Conservation (phyloP, 768 basidiomycete genomes). For the Hemileccinum rubropunctum region DNA sequence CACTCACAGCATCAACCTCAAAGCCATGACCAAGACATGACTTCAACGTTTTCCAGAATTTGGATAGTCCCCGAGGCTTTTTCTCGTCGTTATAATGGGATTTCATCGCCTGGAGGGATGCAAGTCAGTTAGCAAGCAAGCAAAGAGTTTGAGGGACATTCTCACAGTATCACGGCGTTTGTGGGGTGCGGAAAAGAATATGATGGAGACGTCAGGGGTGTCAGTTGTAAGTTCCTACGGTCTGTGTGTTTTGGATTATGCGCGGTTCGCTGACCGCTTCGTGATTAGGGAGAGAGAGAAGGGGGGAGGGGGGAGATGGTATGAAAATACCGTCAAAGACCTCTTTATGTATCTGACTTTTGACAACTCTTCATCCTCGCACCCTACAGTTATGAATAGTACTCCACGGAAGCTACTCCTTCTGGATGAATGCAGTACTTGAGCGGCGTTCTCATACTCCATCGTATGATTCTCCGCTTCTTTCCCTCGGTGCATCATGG, state of each 20-base stretch:
- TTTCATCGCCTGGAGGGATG: slow-evolving; percentile 5
- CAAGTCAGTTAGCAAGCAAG: neutral
- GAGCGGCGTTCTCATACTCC: neutral
- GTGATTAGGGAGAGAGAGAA: neutral
- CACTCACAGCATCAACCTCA: slow-evolving; percentile 14
- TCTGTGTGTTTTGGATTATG: neutral
- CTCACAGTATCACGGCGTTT: slow-evolving; percentile 1
- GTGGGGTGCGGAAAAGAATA: neutral
- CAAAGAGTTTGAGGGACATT: neutral
- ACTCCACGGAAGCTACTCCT: neutral
- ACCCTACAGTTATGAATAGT: slow-evolving; percentile 10
- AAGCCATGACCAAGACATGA: slow-evolving; percentile 20
- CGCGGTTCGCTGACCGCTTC: neutral
- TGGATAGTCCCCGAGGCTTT: slow-evolving; percentile 5
- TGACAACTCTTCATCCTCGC: neutral
- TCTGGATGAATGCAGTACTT: too few species aligned
- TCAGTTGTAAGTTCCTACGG: neutral
- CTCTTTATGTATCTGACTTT: slow-evolving; percentile 4
- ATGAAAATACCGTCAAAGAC: neutral
- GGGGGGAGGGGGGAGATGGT: neutral
- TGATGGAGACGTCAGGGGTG: slow-evolving; percentile 7
- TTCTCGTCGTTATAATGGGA: slow-evolving; percentile 1
- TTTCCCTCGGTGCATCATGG: slow-evolving; percentile 11
- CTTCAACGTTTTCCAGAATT: slow-evolving; percentile 14
- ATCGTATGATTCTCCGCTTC: neutral